Evolutionary conservation across 768 basidiomycete genomes (phyloP), one percentile per base, ranked within the genome.

Genomic region (Ramaria sp.): DNA sequence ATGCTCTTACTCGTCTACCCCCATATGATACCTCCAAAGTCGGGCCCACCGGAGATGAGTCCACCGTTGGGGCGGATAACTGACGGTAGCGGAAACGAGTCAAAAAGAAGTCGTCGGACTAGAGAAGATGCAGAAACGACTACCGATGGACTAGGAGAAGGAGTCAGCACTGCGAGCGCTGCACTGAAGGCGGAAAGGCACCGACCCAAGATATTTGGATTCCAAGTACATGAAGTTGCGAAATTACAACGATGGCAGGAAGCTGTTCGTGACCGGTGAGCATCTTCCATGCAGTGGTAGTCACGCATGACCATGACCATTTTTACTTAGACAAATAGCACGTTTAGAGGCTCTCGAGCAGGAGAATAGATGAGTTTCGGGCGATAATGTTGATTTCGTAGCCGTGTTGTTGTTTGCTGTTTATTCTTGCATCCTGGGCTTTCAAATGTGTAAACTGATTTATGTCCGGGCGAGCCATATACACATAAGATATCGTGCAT

Each of bases 1-100:
- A 83, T 99, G 54, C 75, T 97, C 49, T 96, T 94, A 75, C 91
- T 98, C 75, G 92, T 97, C 37, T 97, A 98, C 69, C 94, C 96
- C 0, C 82, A 85, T 47, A 82, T 97, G 61, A 86, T 96, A 43
- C 91, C 95, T 20, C 80, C 84, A 31, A 97, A 96, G 71, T 78
- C 73, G 31, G 78, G 78, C 7, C 78, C 82, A 0, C 66, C 70
- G 12, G 77, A 77, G 37, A 51, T 56, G 56, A 60, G 41, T 51
- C 60, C n/a, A 54, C 61, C 54, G 15, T 63, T 71, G 2, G 54
- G 63, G 0, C 66, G 68, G 12, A 62, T 63, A 6, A 59, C 63
- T 19, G 55, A 64, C 61, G 63, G 63, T 45, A 51, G 53, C 1
- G 69, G 69, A 17, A 70, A 71, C 58, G 70, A 73, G 63, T 68